Evolutionary conservation across 768 basidiomycete genomes (phyloP).

Genomic region (Inosperma sp.): DNA sequence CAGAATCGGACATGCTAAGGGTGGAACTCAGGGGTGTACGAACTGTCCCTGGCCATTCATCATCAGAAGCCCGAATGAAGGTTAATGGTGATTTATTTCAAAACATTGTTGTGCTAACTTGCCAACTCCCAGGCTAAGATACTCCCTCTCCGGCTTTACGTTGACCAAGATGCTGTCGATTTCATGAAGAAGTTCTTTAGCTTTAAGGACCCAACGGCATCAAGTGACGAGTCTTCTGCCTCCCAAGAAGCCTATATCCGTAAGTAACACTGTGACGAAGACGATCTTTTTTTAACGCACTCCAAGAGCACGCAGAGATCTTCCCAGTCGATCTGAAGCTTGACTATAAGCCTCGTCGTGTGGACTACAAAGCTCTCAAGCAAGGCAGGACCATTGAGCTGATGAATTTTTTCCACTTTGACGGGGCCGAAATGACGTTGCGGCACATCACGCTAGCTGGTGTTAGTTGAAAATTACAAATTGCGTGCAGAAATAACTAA

Average conservation of each 20-base stretch:
- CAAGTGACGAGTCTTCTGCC: slow-evolving; percentile 24
- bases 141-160: slow-evolving; percentile 83
- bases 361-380: slow-evolving; percentile 86
- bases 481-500: slow-evolving; percentile 5
- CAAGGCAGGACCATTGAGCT: slow-evolving; percentile 92
- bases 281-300: not conserved
- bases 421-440: slow-evolving; percentile 96
- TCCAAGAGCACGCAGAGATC: slow-evolving; percentile 84
- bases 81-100: slow-evolving; percentile 40
- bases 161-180: slow-evolving; percentile 98
- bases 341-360: slow-evolving; percentile 96
- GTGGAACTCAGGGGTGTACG: slow-evolving; percentile 72
- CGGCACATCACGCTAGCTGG: slow-evolving; percentile 89
- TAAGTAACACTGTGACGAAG: slow-evolving; percentile 13
- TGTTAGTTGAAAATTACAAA: slow-evolving; percentile 43
- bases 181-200: slow-evolving; percentile 96
- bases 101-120: not conserved
- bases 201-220: slow-evolving; percentile 60
- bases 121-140: slow-evolving; percentile 66
- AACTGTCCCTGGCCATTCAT: slow-evolving; percentile 61
- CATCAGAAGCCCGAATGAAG: slow-evolving; percentile 74
- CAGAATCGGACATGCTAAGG: slow-evolving; percentile 90
- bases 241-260: slow-evolving; percentile 43
- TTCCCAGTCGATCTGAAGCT: slow-evolving; percentile 94
- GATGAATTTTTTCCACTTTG: slow-evolving; percentile 99